phyloP scores from a whole-genome alignment of 2,329 filamentous ascomycete species.

The Lithohypha guttulata region DNA sequence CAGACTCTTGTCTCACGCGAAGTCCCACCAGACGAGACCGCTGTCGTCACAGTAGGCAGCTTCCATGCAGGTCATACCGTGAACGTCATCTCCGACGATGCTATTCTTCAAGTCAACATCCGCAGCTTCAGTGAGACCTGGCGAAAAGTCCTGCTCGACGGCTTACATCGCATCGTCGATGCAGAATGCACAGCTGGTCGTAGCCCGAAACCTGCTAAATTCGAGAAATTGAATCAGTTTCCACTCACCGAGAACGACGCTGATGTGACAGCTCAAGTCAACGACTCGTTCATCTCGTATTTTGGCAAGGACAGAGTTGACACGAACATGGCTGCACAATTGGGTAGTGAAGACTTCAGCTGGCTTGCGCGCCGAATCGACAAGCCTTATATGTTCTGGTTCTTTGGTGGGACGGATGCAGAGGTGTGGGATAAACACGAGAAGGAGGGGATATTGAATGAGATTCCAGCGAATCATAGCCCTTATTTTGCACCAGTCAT shows the following conservation, averaged over 20 bases:
- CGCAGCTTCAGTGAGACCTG: constrained; percentile 38
- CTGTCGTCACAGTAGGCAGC: constrained; percentile 48
- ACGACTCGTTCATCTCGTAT: constrained; percentile 35
- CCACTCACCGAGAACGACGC: constrained; percentile 46
- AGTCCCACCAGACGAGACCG: constrained; percentile 42
- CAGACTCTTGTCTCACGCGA: constrained; percentile 50
- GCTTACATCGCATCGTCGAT: constrained; percentile 44
- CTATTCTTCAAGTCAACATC: constrained; percentile 46
- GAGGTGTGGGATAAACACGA: constrained; percentile 38
- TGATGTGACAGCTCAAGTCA: constrained; percentile 33
- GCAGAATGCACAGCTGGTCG: constrained; percentile 44
- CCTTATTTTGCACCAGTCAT: constrained; percentile 49
- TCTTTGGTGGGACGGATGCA: constrained; percentile 44
- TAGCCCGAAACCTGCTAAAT: constrained; percentile 37
- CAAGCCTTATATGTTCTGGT: constrained; percentile 45
- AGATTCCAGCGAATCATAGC: constrained; percentile 50
- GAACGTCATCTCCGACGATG: constrained; percentile 49
- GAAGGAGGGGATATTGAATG: constrained; percentile 35
- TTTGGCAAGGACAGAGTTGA: constrained; percentile 32
- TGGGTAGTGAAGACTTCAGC: constrained; percentile 47
- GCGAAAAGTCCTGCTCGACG: constrained; percentile 37
- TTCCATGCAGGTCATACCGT: constrained; percentile 50
- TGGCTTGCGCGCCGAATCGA: constrained; percentile 42
- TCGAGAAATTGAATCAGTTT: constrained; percentile 40
- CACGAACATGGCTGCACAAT: constrained; percentile 13